Conservation (phyloP, 371 early-diverging fungal species). For the Mortierella polycephala region DNA sequence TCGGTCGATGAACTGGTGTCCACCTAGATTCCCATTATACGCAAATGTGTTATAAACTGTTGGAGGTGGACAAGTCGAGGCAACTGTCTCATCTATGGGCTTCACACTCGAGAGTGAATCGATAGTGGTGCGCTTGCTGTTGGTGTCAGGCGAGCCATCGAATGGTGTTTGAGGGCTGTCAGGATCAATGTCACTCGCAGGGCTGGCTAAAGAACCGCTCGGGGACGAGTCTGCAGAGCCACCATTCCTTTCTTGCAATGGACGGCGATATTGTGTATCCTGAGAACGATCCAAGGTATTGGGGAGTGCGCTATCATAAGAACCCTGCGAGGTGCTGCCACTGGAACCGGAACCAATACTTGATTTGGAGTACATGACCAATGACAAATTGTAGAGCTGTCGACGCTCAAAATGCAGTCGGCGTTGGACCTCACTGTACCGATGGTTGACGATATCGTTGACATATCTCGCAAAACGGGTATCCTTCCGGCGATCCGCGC, state of each 20-base stretch:
- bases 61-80: neutral
- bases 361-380: neutral
- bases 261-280: no score
- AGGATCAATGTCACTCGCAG: no score
- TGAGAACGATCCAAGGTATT: neutral
- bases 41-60: conserved; percentile 33
- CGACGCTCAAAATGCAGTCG: conserved; percentile 29
- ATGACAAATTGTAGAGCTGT: neutral
- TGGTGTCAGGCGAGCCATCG: neutral
- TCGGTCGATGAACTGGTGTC: conserved; percentile 47
- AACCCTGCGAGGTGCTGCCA: neutral
- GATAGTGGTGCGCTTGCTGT: neutral
- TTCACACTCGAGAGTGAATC: neutral
- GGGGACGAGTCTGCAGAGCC: no score
- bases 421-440: conserved; percentile 24
- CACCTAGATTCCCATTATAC: conserved; percentile 38
- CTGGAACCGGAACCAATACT: neutral
- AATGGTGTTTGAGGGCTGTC: no score
- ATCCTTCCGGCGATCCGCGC: conserved; percentile 45
- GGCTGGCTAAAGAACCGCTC: no score
- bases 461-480: conserved; percentile 31
- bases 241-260: no score
- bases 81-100: neutral
- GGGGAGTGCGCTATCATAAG: neutral
- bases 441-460: conserved; percentile 31